These are phyloP conservation scores for Aspergillus carbonarius DNA, from an alignment of 2,329 filamentous ascomycete genomes.

Conservation along the genomic window DNA sequence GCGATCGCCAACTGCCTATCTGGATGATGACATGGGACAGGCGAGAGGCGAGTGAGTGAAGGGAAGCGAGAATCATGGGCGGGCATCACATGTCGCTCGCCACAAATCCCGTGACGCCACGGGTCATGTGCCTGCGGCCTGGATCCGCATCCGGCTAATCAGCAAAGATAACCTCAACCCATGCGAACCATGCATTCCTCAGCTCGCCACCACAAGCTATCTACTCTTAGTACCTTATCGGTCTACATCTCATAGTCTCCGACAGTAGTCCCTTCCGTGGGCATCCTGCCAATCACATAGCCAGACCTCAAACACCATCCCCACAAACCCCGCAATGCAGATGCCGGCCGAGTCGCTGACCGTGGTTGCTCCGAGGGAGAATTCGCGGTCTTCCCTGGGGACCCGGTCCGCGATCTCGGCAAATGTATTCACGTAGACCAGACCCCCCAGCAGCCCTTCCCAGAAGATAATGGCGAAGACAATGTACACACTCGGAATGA, in stretches of 20 bases:
- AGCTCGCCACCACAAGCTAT: neutral
- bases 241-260: constrained; percentile 38
- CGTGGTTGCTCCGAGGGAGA: constrained; percentile 83
- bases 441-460: constrained; percentile 87
- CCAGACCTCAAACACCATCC: constrained; percentile 77
- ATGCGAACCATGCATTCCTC: neutral
- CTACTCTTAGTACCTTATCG: neutral
- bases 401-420: constrained; percentile 88
- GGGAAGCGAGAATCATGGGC: neutral
- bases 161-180: too few species aligned
- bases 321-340: constrained; percentile 79
- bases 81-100: constrained; percentile 2
- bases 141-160: too few species aligned
- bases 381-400: constrained; percentile 75
- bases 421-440: constrained; percentile 96
- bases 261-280: constrained; percentile 76
- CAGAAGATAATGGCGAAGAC: constrained; percentile 85
- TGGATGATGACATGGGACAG: neutral
- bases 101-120: too few species aligned
- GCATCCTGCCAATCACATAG: constrained; percentile 81
- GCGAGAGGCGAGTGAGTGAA: too few species aligned
- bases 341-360: constrained; percentile 92
- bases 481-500: constrained; percentile 82
- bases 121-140: too few species aligned
- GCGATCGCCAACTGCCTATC: neutral